These are phyloP conservation scores for Anisogramma anomala DNA, from an alignment of 2,329 filamentous ascomycete species.

Conservation along the genomic window DNA sequence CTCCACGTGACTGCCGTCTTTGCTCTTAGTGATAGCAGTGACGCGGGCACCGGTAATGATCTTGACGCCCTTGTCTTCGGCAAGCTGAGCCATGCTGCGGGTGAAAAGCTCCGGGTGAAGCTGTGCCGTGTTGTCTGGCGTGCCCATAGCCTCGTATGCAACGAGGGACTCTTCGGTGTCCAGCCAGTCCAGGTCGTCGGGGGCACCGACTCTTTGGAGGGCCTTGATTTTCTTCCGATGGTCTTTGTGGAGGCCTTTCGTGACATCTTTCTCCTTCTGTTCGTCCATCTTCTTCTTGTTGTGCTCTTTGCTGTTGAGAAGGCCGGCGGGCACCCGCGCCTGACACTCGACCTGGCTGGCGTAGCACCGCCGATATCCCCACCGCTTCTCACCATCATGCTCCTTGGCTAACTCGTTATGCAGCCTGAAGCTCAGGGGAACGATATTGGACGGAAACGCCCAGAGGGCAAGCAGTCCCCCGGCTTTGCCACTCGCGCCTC, in stretches of 20 bases:
- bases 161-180: slow-evolving; percentile 37
- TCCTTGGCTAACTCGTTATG: slow-evolving; percentile 58
- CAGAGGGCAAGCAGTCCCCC: slow-evolving; percentile 63
- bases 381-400: slow-evolving; percentile 53
- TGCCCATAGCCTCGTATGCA: slow-evolving; percentile 27
- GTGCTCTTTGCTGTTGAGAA: not conserved
- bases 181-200: slow-evolving; percentile 62
- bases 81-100: slow-evolving; percentile 56
- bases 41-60: slow-evolving; percentile 29
- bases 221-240: slow-evolving; percentile 19
- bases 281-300: not conserved
- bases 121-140: slow-evolving; percentile 55
- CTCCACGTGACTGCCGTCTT: slow-evolving; percentile 16
- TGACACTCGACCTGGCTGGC: slow-evolving; percentile 15
- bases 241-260: slow-evolving; percentile 13
- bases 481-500: slow-evolving; percentile 67
- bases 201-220: slow-evolving; percentile 20
- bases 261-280: slow-evolving; percentile 2
- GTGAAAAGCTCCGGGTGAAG: slow-evolving; percentile 72
- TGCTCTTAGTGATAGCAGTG: slow-evolving; percentile 19
- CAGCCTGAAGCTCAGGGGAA: slow-evolving; percentile 57
- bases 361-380: slow-evolving; percentile 52
- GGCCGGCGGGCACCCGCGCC: slow-evolving; percentile 1
- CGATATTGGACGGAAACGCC: slow-evolving; percentile 61
- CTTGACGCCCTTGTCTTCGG: slow-evolving; percentile 48